A percentile compares a stretch with the other conserved stretches of the same genome.
These are phyloP conservation scores for Aleurites moluccanus DNA, from an alignment of 441 rosid genomes.

Conservation along the genomic window DNA sequence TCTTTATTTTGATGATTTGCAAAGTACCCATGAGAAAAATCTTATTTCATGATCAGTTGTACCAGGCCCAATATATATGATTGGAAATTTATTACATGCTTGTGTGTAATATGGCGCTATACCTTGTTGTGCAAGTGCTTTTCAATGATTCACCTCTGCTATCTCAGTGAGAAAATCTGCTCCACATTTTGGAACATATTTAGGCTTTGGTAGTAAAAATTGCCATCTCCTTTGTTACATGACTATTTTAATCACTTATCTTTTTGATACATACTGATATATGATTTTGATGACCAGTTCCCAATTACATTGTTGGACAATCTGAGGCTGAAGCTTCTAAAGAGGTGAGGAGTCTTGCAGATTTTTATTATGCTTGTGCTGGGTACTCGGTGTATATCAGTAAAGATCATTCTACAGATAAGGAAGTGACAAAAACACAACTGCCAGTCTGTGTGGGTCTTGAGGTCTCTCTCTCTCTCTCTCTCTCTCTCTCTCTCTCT, in stretches of 20 bases:
- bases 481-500: constrained; percentile 8
- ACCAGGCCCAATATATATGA: background rate
- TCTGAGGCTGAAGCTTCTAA: constrained; percentile 49
- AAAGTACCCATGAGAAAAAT: background rate
- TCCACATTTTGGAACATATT: background rate
- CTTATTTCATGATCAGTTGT: background rate
- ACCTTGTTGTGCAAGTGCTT: background rate
- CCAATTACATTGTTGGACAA: constrained; percentile 44
- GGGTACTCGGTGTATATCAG: constrained; percentile 54
- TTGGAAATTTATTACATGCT: no score
- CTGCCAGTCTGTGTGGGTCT: constrained; percentile 68
- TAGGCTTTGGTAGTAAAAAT: background rate
- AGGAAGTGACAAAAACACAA: constrained; percentile 38
- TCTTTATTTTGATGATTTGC: background rate
- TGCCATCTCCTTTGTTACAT: background rate
- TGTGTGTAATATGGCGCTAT: background rate
- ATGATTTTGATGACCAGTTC: constrained; percentile 35
- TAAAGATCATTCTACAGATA: constrained; percentile 38
- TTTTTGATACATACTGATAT: constrained; percentile 12
- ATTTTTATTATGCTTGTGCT: constrained; percentile 65
- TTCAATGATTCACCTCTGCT: background rate
- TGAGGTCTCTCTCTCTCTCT: constrained; percentile 39
- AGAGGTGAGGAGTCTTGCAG: constrained; percentile 42
- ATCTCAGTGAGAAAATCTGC: background rate
- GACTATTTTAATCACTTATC: background rate